Base-by-base conservation (phyloP, 805 yeast species). In the Hanseniaspora jakobsenii region DNA sequence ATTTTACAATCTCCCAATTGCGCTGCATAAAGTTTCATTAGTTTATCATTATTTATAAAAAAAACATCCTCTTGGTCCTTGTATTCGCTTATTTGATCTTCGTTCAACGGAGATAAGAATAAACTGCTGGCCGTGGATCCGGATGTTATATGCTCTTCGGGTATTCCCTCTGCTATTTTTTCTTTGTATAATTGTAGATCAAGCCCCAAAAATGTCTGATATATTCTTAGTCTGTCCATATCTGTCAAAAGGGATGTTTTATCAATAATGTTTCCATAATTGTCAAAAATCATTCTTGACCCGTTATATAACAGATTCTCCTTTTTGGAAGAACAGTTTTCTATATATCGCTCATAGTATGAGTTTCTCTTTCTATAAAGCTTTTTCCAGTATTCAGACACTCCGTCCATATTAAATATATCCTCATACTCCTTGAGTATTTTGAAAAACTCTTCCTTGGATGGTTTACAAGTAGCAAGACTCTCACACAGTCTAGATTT, bases 1-100 rank as follows among this genome's bases (percentile, higher is more conserved):
- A 93, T 85, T 50, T 82, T 73, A 2, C 96, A 81, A 58, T 91
- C 98, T 5, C 98, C 98, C 12, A 89, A 77, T 56, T 91, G 98
- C 1, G 93, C 87, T 16, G 87, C 73, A 1, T 82, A 70, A 18
- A 91, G 60, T 53, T 77, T 76, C 18, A 84, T 68, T 10, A 80
- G 64, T 3, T 81, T 78, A 7, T 69, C 66, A n/a, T 77, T 73
- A 49, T 78, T 75, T 63, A 87, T 50, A 29, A 60, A 56, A 41
- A 59, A 61, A 79, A 59, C 70, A 80, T 30, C 61, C 32, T 18
- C 17, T 12, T 24, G 21, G 16, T 18, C 22, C 9, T 55, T 10
- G 31, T 36, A 24, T 22, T 49, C 27, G 44, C 22, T 13, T 42
- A 38, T 4, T 29, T 36, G 36, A 10, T 48, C 39, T 22, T 56